Evolutionary conservation across 1,284 basidiomycete genomes (phyloP).

Genomic region (Leccinum griseonigrum): DNA sequence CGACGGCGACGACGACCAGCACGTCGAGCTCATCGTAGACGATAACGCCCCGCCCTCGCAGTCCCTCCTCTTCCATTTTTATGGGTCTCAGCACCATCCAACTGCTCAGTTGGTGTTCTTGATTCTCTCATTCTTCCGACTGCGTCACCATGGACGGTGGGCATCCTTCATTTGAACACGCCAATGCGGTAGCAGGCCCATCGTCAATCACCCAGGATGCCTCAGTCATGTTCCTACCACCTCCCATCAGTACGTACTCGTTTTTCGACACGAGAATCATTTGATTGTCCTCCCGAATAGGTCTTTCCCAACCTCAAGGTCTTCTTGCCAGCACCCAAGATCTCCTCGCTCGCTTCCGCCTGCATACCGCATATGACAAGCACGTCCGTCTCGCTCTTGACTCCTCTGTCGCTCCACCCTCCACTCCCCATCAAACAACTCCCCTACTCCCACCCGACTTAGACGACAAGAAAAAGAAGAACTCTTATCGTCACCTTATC

Average conservation of each 20-base stretch:
- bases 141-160: slow-evolving; percentile 31
- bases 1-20: slow-evolving; percentile 31
- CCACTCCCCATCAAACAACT: slow-evolving; percentile 32
- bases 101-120: slow-evolving; percentile 20
- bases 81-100: slow-evolving; percentile 18
- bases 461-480: slow-evolving; percentile 76
- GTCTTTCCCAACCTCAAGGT: slow-evolving; percentile 40
- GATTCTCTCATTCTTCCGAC: slow-evolving; percentile 22
- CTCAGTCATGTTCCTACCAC: slow-evolving; percentile 28
- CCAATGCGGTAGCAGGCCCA: slow-evolving; percentile 32
- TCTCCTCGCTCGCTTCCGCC: slow-evolving; percentile 64
- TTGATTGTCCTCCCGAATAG: slow-evolving; percentile 25
- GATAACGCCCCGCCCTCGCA: slow-evolving; percentile 22
- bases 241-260: slow-evolving; percentile 22
- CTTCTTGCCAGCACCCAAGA: slow-evolving; percentile 71
- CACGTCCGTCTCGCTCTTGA: slow-evolving; percentile 57
- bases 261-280: slow-evolving; percentile 1
- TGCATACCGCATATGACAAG: slow-evolving; percentile 70
- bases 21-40: slow-evolving; percentile 31
- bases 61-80: slow-evolving; percentile 9
- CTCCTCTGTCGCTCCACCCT: slow-evolving; percentile 23
- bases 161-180: slow-evolving; percentile 21
- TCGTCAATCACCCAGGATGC: slow-evolving; percentile 31
- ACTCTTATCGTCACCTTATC: slow-evolving; percentile 73
- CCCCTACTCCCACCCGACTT: slow-evolving; percentile 43